Conservation (phyloP, 345 rosid genomes). For the Eutrema heterophyllum region DNA sequence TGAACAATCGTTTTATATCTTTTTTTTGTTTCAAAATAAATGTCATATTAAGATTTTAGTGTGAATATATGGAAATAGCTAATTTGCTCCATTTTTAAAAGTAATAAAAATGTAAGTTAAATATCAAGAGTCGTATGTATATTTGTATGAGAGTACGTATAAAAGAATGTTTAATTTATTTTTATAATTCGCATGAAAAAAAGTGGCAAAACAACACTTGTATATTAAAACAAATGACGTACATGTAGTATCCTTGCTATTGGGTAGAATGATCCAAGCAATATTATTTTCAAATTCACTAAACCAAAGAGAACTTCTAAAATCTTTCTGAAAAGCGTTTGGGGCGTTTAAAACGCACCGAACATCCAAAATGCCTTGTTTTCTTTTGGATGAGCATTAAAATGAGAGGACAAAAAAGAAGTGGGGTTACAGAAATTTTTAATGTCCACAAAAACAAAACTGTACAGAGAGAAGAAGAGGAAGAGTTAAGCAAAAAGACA, state of each 20-base stretch:
- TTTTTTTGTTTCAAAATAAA: too few species aligned
- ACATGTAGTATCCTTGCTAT: too few species aligned
- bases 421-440: background rate
- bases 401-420: background rate
- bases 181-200: too few species aligned
- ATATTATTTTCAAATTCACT: too few species aligned
- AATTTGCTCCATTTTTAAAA: background rate
- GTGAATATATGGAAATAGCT: background rate
- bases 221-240: too few species aligned
- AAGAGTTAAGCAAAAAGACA: conserved; percentile 18
- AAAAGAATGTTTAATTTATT: background rate
- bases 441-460: conserved; percentile 2
- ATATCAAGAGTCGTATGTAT: background rate
- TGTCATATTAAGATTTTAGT: background rate
- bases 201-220: too few species aligned
- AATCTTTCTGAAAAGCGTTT: background rate
- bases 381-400: background rate
- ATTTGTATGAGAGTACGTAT: background rate
- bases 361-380: too few species aligned
- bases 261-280: too few species aligned
- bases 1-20: too few species aligned
- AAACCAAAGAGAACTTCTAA: too few species aligned
- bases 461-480: background rate
- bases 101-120: background rate
- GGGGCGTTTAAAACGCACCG: background rate